Conservation (phyloP, 2,329 filamentous ascomycete species). For the Penicillium sp. region DNA sequence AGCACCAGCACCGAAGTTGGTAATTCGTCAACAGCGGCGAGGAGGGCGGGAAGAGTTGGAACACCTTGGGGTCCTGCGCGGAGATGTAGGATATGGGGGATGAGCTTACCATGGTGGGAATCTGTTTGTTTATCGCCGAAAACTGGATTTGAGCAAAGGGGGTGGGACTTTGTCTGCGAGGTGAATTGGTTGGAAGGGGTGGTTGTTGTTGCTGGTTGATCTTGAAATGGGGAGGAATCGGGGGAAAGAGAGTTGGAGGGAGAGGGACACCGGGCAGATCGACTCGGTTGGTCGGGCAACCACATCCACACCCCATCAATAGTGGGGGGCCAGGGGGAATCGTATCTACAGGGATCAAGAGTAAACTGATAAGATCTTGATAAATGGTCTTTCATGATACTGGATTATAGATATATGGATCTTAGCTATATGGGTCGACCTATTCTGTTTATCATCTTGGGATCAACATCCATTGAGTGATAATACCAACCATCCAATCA, state of each 20-base stretch:
- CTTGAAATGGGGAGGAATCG: not conserved
- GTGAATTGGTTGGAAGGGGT: slow-evolving; percentile 9
- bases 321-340: not conserved
- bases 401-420: not conserved
- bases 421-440: not conserved
- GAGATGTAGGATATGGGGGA: not conserved
- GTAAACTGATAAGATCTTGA: too few relatives aligned
- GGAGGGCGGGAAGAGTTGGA: not conserved
- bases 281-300: slow-evolving; percentile 10
- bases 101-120: slow-evolving; percentile 20
- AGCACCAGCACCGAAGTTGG: slow-evolving; percentile 6
- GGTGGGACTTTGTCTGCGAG: not conserved
- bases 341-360: too few relatives aligned
- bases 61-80: not conserved
- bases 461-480: not conserved
- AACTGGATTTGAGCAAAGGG: slow-evolving; percentile 7
- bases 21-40: slow-evolving; percentile 20
- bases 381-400: too few relatives aligned
- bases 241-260: not conserved
- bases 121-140: not conserved
- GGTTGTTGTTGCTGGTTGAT: not conserved
- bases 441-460: not conserved
- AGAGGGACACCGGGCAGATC: slow-evolving; percentile 12
- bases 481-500: not conserved
- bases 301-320: not conserved